Base-by-base conservation (phyloP, 2,329 filamentous ascomycete genomes). In the Lasiodiplodia sp. region DNA sequence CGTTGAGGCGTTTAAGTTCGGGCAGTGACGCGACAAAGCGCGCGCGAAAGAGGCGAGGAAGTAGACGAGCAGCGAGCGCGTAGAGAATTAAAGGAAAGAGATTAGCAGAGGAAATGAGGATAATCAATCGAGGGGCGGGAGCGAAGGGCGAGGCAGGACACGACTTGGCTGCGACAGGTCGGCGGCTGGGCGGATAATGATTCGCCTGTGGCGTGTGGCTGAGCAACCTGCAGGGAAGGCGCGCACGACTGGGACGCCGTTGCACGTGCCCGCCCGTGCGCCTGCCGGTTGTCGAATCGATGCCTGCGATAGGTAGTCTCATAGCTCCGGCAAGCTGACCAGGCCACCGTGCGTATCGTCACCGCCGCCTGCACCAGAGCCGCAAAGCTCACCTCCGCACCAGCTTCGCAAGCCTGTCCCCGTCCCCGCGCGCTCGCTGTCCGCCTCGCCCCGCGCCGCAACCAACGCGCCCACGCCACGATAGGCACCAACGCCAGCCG, bases 231-330 rank as follows among this genome's bases (percentile, higher is more conserved):
- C 53, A 56, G 53, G 53, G 53, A 56, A 56, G 53, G 28, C 53
- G 53, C 53, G 53, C 53, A n/a, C 53, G n/a, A 56, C 28, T 56
- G 18, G 28, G 53, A 37, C 53, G 53, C 52, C 53, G 23, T n/a
- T 34, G 53, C 53, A 56, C 53, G 53, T 56, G 25, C 53, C 53
- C 7, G 53, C 31, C 53, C 28, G 53, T 56, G 53, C 53, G 28
- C 53, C 28, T 10, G 16, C 53, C 53, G 53, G 16, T 37, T 56
- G 53, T 56, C 53, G 53, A 56, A 56, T 56, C 53, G 53, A 56
- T 31, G 53, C 53, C 53, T 56, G 53, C 53, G 53, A 56, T 56
- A 28, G 28, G 28, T 28, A 56, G 28, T 56, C 53, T 34, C 53
- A 56, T 56, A 56, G 53, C 53, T 37, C 53, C 53, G 28, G 28